phyloP scores from a whole-genome alignment of 192 early-diverging fungal genomes.

The Anaeromyces robustus region DNA sequence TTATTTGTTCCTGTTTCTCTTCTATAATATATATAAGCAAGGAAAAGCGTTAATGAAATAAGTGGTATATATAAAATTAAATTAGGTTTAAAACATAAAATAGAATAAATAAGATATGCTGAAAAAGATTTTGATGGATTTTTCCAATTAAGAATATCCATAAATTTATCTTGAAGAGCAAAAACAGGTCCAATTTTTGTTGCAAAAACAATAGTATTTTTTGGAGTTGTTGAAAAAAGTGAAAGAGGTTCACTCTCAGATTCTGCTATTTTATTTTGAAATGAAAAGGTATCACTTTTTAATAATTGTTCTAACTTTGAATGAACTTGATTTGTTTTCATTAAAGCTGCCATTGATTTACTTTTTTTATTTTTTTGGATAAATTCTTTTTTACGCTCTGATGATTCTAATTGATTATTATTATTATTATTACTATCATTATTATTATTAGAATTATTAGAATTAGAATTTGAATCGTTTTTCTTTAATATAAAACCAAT shows the following conservation, averaged over 20 bases:
- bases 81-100: neutral
- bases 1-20: neutral
- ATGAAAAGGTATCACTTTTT: neutral
- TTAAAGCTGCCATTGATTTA: neutral
- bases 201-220: constrained; percentile 53
- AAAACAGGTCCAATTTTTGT: constrained; percentile 46
- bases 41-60: neutral
- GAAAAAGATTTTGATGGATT: constrained; percentile 27
- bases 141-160: constrained; percentile 53
- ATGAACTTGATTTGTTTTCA: neutral
- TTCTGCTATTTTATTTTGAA: neutral
- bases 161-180: constrained; percentile 37
- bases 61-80: neutral
- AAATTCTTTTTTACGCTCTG: neutral
- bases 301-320: neutral
- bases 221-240: constrained; percentile 44
- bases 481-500: too few species aligned
- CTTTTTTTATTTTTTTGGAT: neutral
- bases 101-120: neutral
- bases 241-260: constrained; percentile 19
- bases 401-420: neutral
- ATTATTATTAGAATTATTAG: too few species aligned
- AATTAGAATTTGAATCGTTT: too few species aligned
- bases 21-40: neutral
- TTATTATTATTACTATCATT: too few species aligned